Base-by-base conservation (phyloP, 164 flowering plant genomes). In the Macadamia tetraphylla region DNA sequence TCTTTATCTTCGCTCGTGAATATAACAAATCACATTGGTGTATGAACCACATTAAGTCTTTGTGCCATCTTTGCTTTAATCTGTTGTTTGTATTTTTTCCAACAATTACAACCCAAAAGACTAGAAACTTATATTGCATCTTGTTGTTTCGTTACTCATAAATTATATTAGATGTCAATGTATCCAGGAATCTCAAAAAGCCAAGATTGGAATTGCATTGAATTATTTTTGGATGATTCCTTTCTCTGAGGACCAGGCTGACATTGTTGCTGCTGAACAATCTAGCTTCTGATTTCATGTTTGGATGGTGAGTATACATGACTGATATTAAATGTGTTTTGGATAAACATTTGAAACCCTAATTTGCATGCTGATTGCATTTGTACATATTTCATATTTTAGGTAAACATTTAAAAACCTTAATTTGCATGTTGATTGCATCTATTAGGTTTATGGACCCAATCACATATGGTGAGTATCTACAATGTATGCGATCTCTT, bases 401-500 rank as follows among this genome's bases (percentile, higher is more conserved):
- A 23, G 23, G 23, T 23, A 23, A 0, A 23, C 23, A 23, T 23
- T 23, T 23, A 23, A 23, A 23, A 23, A 23, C 23, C 23, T 23
- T 23, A 23, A 23, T 23, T 23, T 23, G 23, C 0, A 51, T 23
- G 14, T 17, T 17, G 31, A 1, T 56, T 23, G 23, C 23, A 23
- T 1, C 8, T 0, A 1, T 12, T 44, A 81, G 84, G 84, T 64
- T 65, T 71, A 15, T 69, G 31, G 56, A 77, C 57, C 82, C 84
- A 4, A 29, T 81, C 0, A 66, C 71, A 12, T 72, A 68, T 58
- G 84, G 84, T 3, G 65, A 75, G 9, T 79, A 81, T 31, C 84
- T 82, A 0, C 9, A 29, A 4, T 60, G 13, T 10, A 81, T 81
- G 82, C 58, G 64, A n/a, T 9, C 62, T 7, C 12, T 64, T 2